phyloP scores from a whole-genome alignment of 495 filamentous ascomycete genomes.

The Penicillium nucicola region DNA sequence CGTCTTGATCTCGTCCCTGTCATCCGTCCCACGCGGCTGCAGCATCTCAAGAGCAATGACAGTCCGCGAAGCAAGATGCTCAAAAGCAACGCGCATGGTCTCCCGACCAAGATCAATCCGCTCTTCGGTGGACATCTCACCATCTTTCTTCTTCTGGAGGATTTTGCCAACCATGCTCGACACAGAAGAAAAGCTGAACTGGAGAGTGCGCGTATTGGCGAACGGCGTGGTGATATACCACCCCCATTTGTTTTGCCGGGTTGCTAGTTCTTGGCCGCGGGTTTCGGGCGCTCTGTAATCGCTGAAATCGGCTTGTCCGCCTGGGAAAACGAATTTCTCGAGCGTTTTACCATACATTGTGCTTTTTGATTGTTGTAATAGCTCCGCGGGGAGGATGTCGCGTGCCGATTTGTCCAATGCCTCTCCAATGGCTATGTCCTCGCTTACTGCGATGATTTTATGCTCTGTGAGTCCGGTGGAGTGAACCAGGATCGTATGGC shows the following conservation, averaged over 20 bases:
- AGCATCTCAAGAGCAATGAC: constrained; percentile 59
- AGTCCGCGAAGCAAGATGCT: constrained; percentile 75
- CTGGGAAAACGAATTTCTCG: constrained; percentile 69
- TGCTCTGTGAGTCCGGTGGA: constrained; percentile 66
- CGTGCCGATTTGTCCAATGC: constrained; percentile 81
- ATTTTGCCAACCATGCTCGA: constrained; percentile 51
- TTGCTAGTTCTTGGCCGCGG: constrained; percentile 51
- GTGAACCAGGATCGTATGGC: constrained; percentile 82
- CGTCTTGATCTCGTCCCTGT: constrained; percentile 43
- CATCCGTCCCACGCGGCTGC: constrained; percentile 12
- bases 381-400: constrained; percentile 57
- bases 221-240: constrained; percentile 59
- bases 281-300: constrained; percentile 53
- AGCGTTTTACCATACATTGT: constrained; percentile 77
- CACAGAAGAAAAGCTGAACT: constrained; percentile 66
- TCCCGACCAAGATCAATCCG: constrained; percentile 63
- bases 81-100: constrained; percentile 77
- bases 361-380: constrained; percentile 41
- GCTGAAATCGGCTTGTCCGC: constrained; percentile 43
- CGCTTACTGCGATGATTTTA: constrained; percentile 62
- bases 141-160: constrained; percentile 30
- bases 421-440: constrained; percentile 80
- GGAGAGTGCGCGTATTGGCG: constrained; percentile 46
- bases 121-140: constrained; percentile 37
- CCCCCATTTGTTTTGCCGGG: constrained; percentile 42